phyloP scores from a whole-genome alignment of 495 filamentous ascomycete species.

The Aspergillus diversus region DNA sequence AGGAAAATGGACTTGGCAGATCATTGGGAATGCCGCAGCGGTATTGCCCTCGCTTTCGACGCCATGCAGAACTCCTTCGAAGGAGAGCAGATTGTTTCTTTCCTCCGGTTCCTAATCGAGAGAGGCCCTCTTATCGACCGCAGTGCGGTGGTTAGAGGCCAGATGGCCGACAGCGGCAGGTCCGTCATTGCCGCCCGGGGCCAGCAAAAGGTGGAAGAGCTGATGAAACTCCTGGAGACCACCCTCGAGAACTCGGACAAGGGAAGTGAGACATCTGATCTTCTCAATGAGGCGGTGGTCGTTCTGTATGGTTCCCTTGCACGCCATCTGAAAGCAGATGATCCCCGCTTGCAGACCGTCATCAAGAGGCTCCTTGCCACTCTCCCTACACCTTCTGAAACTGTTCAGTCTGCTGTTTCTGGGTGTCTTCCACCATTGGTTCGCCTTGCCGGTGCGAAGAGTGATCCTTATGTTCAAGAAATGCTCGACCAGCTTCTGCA shows the following conservation, averaged over 20 bases:
- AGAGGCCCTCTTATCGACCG: constrained; percentile 80
- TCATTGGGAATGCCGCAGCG: constrained; percentile 87
- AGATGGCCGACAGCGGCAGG: constrained; percentile 94
- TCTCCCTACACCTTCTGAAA: constrained; percentile 92
- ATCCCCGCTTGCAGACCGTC: constrained; percentile 81
- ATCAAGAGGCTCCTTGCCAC: constrained; percentile 82
- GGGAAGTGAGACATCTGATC: constrained; percentile 74
- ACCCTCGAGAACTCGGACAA: constrained; percentile 82
- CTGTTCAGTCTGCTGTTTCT: constrained; percentile 93
- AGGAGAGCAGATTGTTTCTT: constrained; percentile 67
- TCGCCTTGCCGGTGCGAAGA: constrained; percentile 73
- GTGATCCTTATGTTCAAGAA: constrained; percentile 76
- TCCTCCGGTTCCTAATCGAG: constrained; percentile 84
- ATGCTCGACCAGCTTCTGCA: constrained; percentile 78
- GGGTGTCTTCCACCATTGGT: constrained; percentile 91
- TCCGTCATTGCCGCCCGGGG: constrained; percentile 78
- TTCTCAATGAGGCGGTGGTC: constrained; percentile 94
- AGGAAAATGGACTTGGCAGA: constrained; percentile 81
- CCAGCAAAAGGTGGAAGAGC: constrained; percentile 75
- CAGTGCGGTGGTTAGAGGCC: constrained; percentile 72
- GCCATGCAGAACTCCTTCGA: constrained; percentile 73
- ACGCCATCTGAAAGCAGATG: constrained; percentile 80
- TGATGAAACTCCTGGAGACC: constrained; percentile 89
- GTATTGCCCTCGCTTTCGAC: constrained; percentile 83
- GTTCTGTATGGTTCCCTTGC: constrained; percentile 95